These are phyloP conservation scores for Debaryomycetaceae sp. DNA, from an alignment of 1,139 yeast species.

Conservation along the genomic window DNA sequence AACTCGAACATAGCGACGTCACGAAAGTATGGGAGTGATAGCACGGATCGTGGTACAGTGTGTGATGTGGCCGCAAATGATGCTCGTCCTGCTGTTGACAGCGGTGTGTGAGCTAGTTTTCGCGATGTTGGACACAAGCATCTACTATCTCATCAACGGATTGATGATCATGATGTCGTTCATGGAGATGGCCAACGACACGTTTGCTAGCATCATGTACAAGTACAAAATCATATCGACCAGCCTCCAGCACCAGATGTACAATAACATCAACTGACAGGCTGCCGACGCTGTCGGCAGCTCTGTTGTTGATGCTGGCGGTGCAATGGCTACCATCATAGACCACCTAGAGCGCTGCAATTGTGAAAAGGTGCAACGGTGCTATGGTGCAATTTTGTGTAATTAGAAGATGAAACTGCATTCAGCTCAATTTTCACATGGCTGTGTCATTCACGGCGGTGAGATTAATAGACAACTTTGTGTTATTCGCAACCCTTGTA, in stretches of 20 bases:
- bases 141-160: slow-evolving; percentile 27
- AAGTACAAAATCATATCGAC: slow-evolving; percentile 22
- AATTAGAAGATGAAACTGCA: neutral
- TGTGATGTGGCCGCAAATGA: neutral
- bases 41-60: neutral
- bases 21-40: neutral
- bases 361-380: too few species aligned
- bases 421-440: neutral
- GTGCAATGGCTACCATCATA: neutral
- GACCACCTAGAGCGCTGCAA: too few species aligned
- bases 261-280: slow-evolving; percentile 25
- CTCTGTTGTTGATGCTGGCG: neutral
- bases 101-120: slow-evolving; percentile 10
- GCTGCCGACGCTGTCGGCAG: neutral
- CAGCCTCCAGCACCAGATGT: slow-evolving; percentile 27
- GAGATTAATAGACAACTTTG: neutral
- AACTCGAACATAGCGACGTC: neutral
- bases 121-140: slow-evolving; percentile 20
- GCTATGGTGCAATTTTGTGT: neutral
- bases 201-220: slow-evolving; percentile 16
- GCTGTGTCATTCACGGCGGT: neutral
- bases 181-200: slow-evolving; percentile 21
- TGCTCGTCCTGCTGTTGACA: neutral
- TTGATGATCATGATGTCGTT: slow-evolving; percentile 23
- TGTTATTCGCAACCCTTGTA: neutral